phyloP scores from a whole-genome alignment of 371 early-diverging fungal species.

The Mortierella sp. region DNA sequence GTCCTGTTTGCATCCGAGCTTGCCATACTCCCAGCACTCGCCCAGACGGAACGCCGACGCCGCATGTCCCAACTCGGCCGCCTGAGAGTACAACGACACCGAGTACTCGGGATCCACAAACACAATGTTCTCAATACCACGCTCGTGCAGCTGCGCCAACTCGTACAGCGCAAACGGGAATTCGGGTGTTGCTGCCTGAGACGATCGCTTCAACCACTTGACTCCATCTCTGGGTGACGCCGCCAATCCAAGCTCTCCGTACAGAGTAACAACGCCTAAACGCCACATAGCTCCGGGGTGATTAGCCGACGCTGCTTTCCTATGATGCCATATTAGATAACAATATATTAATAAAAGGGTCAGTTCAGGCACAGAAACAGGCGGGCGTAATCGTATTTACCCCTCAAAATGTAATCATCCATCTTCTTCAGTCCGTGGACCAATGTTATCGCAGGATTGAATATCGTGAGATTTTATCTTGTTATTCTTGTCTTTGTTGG shows the following conservation, averaged over 20 bases:
- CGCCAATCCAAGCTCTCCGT: conserved; percentile 76
- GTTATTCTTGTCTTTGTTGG: not conserved
- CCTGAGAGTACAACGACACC: conserved; percentile 77
- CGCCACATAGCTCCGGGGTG: conserved; percentile 86
- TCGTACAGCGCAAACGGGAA: conserved; percentile 88
- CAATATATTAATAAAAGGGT: not conserved
- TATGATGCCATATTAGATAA: conserved; percentile 41
- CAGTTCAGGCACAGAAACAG: not conserved
- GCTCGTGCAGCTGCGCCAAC: conserved; percentile 80
- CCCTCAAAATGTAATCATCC: not conserved
- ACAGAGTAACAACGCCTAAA: conserved; percentile 79
- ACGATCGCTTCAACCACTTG: conserved; percentile 84
- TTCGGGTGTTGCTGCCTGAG: conserved; percentile 78
- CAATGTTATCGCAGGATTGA: conserved; percentile 3
- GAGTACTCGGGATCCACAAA: conserved; percentile 83
- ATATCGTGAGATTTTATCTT: not conserved
- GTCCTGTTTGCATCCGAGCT: conserved; percentile 75
- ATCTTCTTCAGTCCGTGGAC: not conserved
- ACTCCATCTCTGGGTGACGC: conserved; percentile 80
- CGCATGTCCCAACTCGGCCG: conserved; percentile 84
- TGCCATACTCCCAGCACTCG: conserved; percentile 85
- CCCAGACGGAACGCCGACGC: conserved; percentile 84
- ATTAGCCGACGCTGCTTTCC: conserved; percentile 78
- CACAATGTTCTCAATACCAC: conserved; percentile 76
- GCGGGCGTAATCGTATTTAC: not conserved